These are phyloP conservation scores for Macrocybe gigantea DNA, from an alignment of 768 basidiomycete genomes.

Conservation along the genomic window DNA sequence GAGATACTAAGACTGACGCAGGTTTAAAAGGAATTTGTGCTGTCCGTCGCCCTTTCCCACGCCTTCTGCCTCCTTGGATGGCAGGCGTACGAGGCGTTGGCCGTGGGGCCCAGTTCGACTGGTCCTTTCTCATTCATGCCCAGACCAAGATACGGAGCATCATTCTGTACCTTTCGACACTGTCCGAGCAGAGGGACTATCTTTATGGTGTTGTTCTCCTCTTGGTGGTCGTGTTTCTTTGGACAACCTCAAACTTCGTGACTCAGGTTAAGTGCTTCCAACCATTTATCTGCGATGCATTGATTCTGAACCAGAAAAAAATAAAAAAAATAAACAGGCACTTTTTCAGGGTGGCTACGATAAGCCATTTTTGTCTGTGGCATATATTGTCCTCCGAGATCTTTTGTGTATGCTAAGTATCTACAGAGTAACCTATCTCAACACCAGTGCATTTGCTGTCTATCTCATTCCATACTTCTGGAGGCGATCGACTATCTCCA, in stretches of 20 bases:
- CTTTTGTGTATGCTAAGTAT: neutral
- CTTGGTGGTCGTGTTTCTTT: conserved; percentile 73
- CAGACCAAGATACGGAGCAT: too few relatives aligned
- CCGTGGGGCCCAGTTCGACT: too few relatives aligned
- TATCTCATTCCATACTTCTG: conserved; percentile 60
- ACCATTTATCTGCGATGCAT: neutral
- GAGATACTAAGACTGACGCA: conserved; percentile 24
- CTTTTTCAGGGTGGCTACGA: conserved; percentile 61
- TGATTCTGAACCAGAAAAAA: too few relatives aligned
- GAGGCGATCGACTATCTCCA: conserved; percentile 7
- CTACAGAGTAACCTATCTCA: conserved; percentile 79
- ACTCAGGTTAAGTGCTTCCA: conserved; percentile 51
- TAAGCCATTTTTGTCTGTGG: conserved; percentile 78
- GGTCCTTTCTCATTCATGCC: too few relatives aligned
- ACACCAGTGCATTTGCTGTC: conserved; percentile 81
- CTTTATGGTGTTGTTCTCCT: conserved; percentile 63
- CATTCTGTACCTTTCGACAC: neutral
- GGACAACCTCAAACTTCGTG: conserved; percentile 86
- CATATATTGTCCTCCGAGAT: conserved; percentile 1
- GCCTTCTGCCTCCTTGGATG: conserved; percentile 37
- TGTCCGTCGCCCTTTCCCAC: conserved; percentile 53
- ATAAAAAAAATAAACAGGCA: conserved; percentile 23
- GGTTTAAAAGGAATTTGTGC: conserved; percentile 28
- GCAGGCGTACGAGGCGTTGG: too few relatives aligned
- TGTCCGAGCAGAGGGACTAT: conserved; percentile 23